Percentiles rank a stretch among this genome's conserved stretches.
These are phyloP conservation scores for Phytophthora fragariae DNA, from an alignment of 352 stramenopile species.

Conservation along the genomic window DNA sequence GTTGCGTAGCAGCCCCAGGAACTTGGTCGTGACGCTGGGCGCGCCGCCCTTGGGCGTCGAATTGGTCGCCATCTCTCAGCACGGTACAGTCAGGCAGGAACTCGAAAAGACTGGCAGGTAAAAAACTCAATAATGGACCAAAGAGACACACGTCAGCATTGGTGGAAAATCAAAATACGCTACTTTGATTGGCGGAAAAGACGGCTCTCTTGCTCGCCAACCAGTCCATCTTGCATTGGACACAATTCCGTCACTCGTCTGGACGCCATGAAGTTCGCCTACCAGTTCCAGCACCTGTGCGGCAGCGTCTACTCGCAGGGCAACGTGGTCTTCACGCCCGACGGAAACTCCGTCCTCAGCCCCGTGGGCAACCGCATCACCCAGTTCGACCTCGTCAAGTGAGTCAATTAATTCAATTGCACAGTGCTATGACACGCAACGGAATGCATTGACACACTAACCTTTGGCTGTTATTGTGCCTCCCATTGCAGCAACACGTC, in stretches of 20 bases:
- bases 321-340: constrained; percentile 94
- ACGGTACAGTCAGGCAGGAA: too few species aligned
- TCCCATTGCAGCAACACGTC: constrained; percentile 72
- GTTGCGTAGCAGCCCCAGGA: constrained; percentile 82
- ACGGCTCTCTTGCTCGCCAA: constrained; percentile 34
- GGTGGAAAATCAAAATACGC: constrained; percentile 23
- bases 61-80: constrained; percentile 34
- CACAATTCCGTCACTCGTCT: background rate
- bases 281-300: constrained; percentile 94
- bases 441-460: background rate
- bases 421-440: too few species aligned
- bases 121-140: constrained; percentile 15
- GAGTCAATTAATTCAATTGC: constrained; percentile 26
- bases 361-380: constrained; percentile 95
- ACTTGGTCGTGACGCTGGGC: constrained; percentile 62
- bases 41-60: constrained; percentile 38
- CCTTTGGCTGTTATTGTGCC: background rate
- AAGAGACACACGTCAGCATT: constrained; percentile 37
- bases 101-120: constrained; percentile 29
- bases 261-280: constrained; percentile 86
- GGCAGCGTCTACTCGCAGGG: constrained; percentile 94
- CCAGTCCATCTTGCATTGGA: constrained; percentile 46
- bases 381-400: constrained; percentile 95
- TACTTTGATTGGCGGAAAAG: constrained; percentile 44
- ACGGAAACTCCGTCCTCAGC: constrained; percentile 93